A percentile compares a stretch with the other conserved stretches of the same genome.
These are phyloP conservation scores for Aquilaria yunnanensis DNA, from an alignment of 345 rosid genomes.

Conservation along the genomic window DNA sequence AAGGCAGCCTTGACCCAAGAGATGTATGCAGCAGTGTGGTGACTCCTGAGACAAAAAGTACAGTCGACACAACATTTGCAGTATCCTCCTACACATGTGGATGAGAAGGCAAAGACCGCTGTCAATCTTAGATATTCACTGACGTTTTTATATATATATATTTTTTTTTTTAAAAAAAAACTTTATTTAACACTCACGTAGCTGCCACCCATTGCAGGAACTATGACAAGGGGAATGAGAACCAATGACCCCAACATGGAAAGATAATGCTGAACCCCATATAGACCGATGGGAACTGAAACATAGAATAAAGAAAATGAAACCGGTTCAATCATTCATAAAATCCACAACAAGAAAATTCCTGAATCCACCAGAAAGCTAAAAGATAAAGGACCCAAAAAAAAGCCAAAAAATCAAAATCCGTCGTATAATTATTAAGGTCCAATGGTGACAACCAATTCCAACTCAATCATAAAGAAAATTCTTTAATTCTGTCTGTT, in stretches of 20 bases:
- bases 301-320: slow-evolving; percentile 17
- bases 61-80: slow-evolving; percentile 79
- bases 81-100: slow-evolving; percentile 68
- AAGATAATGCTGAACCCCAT: slow-evolving; percentile 92
- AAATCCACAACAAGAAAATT: background rate
- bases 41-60: slow-evolving; percentile 80
- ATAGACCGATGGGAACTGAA: slow-evolving; percentile 90
- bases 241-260: slow-evolving; percentile 86
- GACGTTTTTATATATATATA: background rate
- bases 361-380: background rate
- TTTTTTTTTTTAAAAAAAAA: background rate
- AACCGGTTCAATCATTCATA: background rate
- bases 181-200: slow-evolving; percentile 49
- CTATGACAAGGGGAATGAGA: slow-evolving; percentile 87
- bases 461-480: too few relatives aligned
- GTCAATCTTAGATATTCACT: slow-evolving; percentile 26
- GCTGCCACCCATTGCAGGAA: slow-evolving; percentile 98
- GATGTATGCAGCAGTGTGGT: slow-evolving; percentile 83
- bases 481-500: too few relatives aligned
- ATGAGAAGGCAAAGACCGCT: slow-evolving; percentile 20
- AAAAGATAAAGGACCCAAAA: background rate
- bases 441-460: too few relatives aligned
- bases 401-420: background rate
- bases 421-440: background rate
- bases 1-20: slow-evolving; percentile 91